Base-by-base conservation (phyloP, 2,329 filamentous ascomycete species). In the Chrysoporthe puriensis region DNA sequence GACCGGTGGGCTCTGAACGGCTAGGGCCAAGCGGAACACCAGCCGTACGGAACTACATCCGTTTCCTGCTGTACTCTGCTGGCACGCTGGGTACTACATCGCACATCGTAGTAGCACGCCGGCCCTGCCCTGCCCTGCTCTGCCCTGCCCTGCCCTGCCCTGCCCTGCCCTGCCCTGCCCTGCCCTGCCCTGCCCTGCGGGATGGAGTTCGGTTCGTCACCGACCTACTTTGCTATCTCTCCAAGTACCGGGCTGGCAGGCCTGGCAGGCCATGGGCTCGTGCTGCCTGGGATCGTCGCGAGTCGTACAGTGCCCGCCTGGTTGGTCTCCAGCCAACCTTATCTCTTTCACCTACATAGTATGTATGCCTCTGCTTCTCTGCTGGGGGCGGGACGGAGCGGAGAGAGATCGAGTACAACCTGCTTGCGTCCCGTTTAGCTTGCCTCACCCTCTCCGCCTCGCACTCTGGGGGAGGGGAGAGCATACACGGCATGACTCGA, bases 1-100 rank as follows among this genome's bases (percentile, higher is more conserved):
- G 50, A 54, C 50, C 50, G 26, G 50, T 54, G 50, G 50, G 50
- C 50, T 54, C 13, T 16, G 21, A 54, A 54, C 50, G 50, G 50
- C 50, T 54, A 54, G 50, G 13, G 50, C 9, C 26, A 21, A 32
- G 50, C 50, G 50, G 50, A 21, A 54, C 32, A 21, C 7, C 50
- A 54, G 50, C 50, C 50, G 50, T 54, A 54, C 50, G 50, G 50
- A 54, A 54, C 32, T 54, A 34, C 50, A 54, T 34, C 50, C 50
- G 50, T 54, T 5, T 32, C 21, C 13, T 52, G 18, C 21, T 54
- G 21, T 34, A 18, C 26, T 34, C 26, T 26, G 26, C 21, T 52
- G 26, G 48, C 9, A 11, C 11, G 21, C 14, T 13, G 48, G 32
- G 16, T 6, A 21, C 26, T 54, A 32, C 13, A 16, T 32, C 7